phyloP scores from a whole-genome alignment of 192 early-diverging fungal genomes.

The Backusella psychrophila region DNA sequence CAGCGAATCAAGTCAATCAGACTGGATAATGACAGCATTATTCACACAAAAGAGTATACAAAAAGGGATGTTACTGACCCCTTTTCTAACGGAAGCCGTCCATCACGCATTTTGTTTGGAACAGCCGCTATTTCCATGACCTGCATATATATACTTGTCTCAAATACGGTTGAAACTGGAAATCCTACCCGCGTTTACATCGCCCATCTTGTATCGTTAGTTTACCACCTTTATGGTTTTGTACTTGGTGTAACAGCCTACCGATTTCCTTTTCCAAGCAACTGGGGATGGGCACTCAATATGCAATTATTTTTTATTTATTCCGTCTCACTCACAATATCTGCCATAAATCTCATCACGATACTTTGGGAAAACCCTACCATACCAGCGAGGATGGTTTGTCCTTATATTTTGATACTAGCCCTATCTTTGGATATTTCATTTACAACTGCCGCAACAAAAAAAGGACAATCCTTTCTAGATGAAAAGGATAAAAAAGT shows the following conservation, averaged over 20 bases:
- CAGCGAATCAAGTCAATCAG: not conserved
- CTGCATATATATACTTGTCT: not conserved
- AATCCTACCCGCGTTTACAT: not conserved
- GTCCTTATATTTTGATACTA: not conserved
- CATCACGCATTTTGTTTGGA: not conserved
- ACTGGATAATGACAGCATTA: not conserved
- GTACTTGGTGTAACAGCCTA: not conserved
- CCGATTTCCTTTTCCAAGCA: not conserved
- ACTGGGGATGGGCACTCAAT: conserved; percentile 5
- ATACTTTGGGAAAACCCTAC: not conserved
- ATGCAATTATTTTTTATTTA: not conserved
- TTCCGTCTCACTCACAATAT: not conserved
- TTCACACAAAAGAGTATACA: not conserved
- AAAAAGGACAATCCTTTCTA: too few species aligned
- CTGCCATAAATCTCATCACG: not conserved
- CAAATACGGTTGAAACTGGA: not conserved
- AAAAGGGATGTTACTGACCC: not conserved
- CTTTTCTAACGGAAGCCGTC: not conserved
- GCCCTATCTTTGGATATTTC: not conserved
- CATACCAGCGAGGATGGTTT: not conserved
- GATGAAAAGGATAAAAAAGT: too few species aligned
- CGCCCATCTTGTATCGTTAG: not conserved
- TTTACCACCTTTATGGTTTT: not conserved
- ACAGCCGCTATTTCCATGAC: not conserved
- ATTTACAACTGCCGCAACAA: too few species aligned